A percentile compares a stretch with the other conserved stretches of the same genome.
phyloP scores from a whole-genome alignment of 805 yeast species.

The Kazachstania martiniae region DNA sequence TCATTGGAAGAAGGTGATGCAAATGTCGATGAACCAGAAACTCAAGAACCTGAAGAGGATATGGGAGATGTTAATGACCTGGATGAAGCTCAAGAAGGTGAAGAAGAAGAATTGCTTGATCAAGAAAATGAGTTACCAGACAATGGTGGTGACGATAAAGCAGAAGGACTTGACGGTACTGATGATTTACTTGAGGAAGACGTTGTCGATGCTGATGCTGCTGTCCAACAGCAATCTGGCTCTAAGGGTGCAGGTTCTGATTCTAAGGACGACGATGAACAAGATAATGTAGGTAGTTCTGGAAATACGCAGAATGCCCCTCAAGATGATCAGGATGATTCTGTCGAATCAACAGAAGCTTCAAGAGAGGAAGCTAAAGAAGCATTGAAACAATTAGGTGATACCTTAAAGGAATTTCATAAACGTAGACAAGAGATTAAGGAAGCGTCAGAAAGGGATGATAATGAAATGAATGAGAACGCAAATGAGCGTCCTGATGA shows the following conservation, averaged over 20 bases:
- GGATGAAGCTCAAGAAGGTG: conserved; percentile 23
- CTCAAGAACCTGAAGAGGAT: conserved; percentile 37
- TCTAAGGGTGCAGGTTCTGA: conserved; percentile 56
- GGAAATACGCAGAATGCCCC: conserved; percentile 43
- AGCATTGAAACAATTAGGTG: conserved; percentile 81
- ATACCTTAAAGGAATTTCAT: conserved; percentile 82
- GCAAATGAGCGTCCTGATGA: conserved; percentile 72
- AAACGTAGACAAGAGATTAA: conserved; percentile 81
- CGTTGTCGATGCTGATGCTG: conserved; percentile 44
- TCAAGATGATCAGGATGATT: conserved; percentile 31
- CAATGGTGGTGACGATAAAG: conserved; percentile 33
- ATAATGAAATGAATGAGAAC: conserved; percentile 31
- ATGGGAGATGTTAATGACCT: conserved; percentile 9
- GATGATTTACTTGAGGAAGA: conserved; percentile 34
- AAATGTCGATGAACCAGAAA: too few species aligned
- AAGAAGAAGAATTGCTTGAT: conserved; percentile 17
- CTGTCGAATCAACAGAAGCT: conserved; percentile 35
- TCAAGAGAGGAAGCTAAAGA: conserved; percentile 63
- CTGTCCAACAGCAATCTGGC: conserved; percentile 50
- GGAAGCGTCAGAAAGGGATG: conserved; percentile 46
- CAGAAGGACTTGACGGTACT: conserved; percentile 49
- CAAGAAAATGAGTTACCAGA: conserved; percentile 27
- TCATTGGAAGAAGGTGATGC: too few species aligned
- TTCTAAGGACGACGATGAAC: conserved; percentile 39
- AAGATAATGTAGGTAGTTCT: conserved; percentile 57